Evolutionary conservation across 768 basidiomycete genomes (phyloP).

Genomic region (Mrakia gelida): DNA sequence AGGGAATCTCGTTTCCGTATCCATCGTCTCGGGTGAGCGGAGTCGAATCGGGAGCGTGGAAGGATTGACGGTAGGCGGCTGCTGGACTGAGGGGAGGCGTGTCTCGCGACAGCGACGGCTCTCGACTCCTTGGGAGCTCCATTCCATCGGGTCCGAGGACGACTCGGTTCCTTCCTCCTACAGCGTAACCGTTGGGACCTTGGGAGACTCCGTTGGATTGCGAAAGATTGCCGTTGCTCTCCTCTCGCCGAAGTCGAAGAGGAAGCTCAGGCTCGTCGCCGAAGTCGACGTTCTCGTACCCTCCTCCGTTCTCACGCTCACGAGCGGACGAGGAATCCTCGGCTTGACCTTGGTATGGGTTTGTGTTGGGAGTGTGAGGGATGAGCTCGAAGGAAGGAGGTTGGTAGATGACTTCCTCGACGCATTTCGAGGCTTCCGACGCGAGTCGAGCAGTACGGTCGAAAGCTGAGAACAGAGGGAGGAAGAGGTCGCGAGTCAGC

Average conservation of each 20-base stretch:
- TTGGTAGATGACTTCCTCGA: slow-evolving; percentile 19
- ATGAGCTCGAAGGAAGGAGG: slow-evolving; percentile 7
- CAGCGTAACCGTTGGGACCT: neutral
- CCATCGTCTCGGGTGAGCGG: slow-evolving; percentile 19
- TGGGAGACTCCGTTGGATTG: neutral
- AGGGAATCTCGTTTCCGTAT: slow-evolving; percentile 30
- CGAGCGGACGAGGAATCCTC: neutral
- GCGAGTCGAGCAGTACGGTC: slow-evolving; percentile 53
- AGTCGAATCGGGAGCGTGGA: neutral
- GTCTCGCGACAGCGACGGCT: neutral
- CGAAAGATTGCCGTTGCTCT: neutral
- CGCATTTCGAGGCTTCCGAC: slow-evolving; percentile 23
- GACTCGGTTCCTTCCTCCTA: neutral
- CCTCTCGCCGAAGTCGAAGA: slow-evolving; percentile 12
- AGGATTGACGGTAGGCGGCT: slow-evolving; percentile 21
- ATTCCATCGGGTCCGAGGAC: neutral
- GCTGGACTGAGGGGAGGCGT: slow-evolving; percentile 22
- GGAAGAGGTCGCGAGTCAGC: neutral
- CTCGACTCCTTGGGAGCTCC: neutral
- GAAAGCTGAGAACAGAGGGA: slow-evolving; percentile 47
- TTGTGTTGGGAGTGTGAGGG: neutral
- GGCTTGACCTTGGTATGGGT: neutral
- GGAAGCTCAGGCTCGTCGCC: slow-evolving; percentile 17
- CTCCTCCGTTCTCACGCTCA: neutral
- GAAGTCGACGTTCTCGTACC: neutral